Evolutionary conservation across 371 early-diverging fungal species (phyloP), one percentile per base, ranked within the genome.

Genomic region (Mucor velutinosus): DNA sequence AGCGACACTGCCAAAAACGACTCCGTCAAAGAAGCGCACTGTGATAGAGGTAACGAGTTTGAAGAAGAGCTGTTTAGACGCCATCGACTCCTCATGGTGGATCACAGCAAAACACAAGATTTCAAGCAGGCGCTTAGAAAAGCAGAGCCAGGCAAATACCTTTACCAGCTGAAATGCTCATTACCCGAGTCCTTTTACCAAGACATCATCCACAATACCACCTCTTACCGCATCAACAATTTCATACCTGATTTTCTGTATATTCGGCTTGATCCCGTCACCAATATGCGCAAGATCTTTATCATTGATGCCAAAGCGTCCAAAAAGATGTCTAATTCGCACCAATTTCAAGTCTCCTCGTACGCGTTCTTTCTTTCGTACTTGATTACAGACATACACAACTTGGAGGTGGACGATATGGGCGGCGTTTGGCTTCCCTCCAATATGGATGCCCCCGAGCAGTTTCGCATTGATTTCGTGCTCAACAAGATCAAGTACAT

Each of bases 221-320:
- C 74, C 58, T 29, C 67, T 6, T 72, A 84, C 74, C 78, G 77
- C 58, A 35, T 79, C 55, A 23, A 60, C 7, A 65, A 51, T 29
- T 84, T 83, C 55, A 76, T 86, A 58, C 87, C 87, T 1, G 87
- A 86, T 56, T 84, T 86, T 57, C 64, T 86, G n/a, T 60, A 69
- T 17, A 74, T 86, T 23, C 39, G 74, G 14, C 66, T 76, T 37
- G 80, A 82, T 35, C 68, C 78, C 47, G 7, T 56, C 15, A 29
- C 68, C 25, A 63, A 80, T 53, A 53, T 69, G 15, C 39, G 74
- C 58, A 72, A 67, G 21, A 69, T 86, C 8, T 76, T 73, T 47
- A 81, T 86, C 14, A 80, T 84, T 47, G 87, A 86, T 69, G 84
- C 85, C 5, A 86, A 86, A 65, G 82, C 85, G 7, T 82, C 85